These are phyloP conservation scores for Sclerospora graminicola DNA, from an alignment of 352 stramenopile genomes.

Conservation along the genomic window DNA sequence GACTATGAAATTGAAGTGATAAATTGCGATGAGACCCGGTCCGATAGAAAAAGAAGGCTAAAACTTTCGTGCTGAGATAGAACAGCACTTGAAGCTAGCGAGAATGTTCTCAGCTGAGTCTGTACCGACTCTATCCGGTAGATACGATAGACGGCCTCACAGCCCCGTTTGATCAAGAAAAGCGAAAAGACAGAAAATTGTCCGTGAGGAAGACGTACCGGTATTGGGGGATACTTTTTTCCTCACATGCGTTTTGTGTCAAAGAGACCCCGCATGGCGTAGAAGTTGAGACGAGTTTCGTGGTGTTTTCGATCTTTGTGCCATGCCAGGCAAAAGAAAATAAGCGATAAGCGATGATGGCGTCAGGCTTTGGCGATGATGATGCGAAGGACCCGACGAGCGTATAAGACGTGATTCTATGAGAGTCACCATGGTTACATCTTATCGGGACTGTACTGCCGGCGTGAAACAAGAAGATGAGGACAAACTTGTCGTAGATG, in stretches of 20 bases:
- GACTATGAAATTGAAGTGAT: slow-evolving; percentile 26
- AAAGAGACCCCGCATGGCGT: slow-evolving; percentile 13
- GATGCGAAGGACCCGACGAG: slow-evolving; percentile 33
- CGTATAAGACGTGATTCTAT: slow-evolving; percentile 34
- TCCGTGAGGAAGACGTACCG: slow-evolving; percentile 68
- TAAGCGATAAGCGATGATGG: slow-evolving; percentile 25
- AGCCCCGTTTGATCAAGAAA: slow-evolving; percentile 22
- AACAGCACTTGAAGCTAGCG: slow-evolving; percentile 24
- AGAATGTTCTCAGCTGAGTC: slow-evolving; percentile 17
- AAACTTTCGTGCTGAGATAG: slow-evolving; percentile 14
- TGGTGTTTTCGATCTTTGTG: slow-evolving; percentile 23
- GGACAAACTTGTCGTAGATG: slow-evolving; percentile 21
- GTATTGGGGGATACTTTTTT: slow-evolving; percentile 27
- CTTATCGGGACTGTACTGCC: slow-evolving; percentile 12
- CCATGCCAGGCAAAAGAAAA: slow-evolving; percentile 1
- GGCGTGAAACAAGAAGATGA: background rate
- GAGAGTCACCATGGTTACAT: slow-evolving; percentile 25
- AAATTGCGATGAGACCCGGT: slow-evolving; percentile 4
- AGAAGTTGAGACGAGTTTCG: slow-evolving; percentile 29
- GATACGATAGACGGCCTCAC: slow-evolving; percentile 21
- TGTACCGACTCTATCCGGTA: slow-evolving; percentile 16
- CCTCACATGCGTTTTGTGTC: slow-evolving; percentile 42
- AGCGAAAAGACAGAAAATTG: slow-evolving; percentile 52
- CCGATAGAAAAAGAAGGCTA: slow-evolving; percentile 6
- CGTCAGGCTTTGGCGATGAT: slow-evolving; percentile 37